Base-by-base conservation (phyloP, 2,329 filamentous ascomycete species). In the Neophaeococcomyces aloes region DNA sequence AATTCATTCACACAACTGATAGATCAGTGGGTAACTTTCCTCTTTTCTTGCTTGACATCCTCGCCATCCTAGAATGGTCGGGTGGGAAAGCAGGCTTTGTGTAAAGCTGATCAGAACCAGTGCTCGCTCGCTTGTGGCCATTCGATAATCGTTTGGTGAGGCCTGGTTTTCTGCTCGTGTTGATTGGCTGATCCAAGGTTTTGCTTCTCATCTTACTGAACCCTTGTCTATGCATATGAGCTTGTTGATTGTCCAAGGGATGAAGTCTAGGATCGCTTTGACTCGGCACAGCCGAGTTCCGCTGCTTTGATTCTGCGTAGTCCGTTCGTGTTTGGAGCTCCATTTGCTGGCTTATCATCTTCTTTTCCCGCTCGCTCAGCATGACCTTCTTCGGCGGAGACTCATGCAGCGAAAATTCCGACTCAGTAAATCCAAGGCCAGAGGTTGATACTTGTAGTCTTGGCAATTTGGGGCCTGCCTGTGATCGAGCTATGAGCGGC, bases 361-460 rank as follows among this genome's bases (percentile, higher is more conserved):
- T 54, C 8, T 52, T 40, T 32, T 55, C 54, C 6, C 49, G 43
- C 37, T 56, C 53, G 41, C 53, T 55, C 3, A 54, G 45, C 53
- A 55, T 56, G 10, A 54, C 54, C 29, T 56, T 56, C 29, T 46
- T 45, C 31, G 49, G 52, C 15, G 54, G 51, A 7, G 51, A 53
- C 31, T 56, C 53, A 25, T 48, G 29, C 14, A 25, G 8, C 23
- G 51, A 47, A 17, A 55, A 45, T 30, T 53, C 52, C 8, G 39
- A 42, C 27, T 56, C 54, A 7, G 53, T 54, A 29, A 56, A 55
- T 6, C 52, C 54, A 14, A 56, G 40, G 10, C 53, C 53, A 7
- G 54, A 56, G 4, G 53, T 56, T 7, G 53, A 55, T 2, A 56
- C 50, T 36, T 54, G 54, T 7, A 56, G 48, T 44, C 53, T 38